Evolutionary conservation across 306 rosid genomes (phyloP), one percentile per base, ranked within the genome.

Genomic region (Biancaea sappan): DNA sequence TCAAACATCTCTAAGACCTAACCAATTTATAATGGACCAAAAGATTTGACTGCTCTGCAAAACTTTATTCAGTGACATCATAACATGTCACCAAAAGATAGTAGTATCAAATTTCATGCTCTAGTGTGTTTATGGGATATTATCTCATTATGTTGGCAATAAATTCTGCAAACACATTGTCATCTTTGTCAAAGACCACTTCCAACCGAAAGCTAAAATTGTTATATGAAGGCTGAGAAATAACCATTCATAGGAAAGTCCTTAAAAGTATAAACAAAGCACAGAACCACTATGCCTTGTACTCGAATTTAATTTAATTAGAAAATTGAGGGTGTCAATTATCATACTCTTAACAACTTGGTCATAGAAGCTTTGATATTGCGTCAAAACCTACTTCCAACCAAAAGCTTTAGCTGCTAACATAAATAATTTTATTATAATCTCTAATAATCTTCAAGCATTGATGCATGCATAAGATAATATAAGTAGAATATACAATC

Each of bases 401-500:
- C 66, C 28, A 60, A 34, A 58, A 60, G 22, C 64, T 58, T 29
- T 28, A 26, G 18, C 13, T 7, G 40, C 64, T 29, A 28, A 29
- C 40, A 29, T 28, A 11, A 14, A 29, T 31, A 29, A 58, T 7
- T 7, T 40, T 58, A 58, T 15, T 8, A 29, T 47, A n/a, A 47
- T 35, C 40, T 7, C 35, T 15, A 28, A 46, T 3, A 6, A 60
- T 60, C 18, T 35, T 35, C 52, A 48, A 50, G 29, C 0, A 47
- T 50, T 44, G 64, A 71, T 38, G 38, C n/a, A 41, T 35, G 14
- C 75, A 53, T 34, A 40, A 52, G 52, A 71, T 15, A 13, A 22
- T 37, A 35, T 19, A 51, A 51, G 24, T 22, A 18, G 34, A 38
- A 25, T 41, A 61, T 28, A 58, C 69, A 19, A 35, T 43, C 32